Evolutionary conservation across 2,329 filamentous ascomycete species (phyloP), one percentile per base, ranked within the genome.

Genomic region (Paraphoma chrysanthemicola): DNA sequence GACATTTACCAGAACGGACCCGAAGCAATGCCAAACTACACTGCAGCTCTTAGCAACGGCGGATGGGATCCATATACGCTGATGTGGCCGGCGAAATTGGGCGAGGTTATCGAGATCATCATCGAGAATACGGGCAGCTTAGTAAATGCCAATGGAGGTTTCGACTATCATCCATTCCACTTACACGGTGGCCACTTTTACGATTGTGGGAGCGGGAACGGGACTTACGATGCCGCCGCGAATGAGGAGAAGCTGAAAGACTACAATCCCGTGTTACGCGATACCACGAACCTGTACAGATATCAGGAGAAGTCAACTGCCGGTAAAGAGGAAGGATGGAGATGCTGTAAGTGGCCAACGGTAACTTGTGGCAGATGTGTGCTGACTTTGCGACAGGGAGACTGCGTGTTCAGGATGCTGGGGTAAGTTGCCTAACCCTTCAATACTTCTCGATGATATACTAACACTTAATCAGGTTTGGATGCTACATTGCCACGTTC

Each of bases 401-500:
- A 9, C 71, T 88, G 1, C 76, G 84, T 3, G 81, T 87, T 2
- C 38, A 55, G 23, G 44, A 56, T 16, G 33, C 33, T 43, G 17
- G 17, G 12, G 23, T 44, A 44, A 44, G n/a, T 44, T 6, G 23
- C 39, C 18, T 16, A 16, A 42, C n/a, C 18, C n/a, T 5, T 42
- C 3, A 39, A 12, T 39, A 39, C 11, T 39, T 12, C 29, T 28
- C 10, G 28, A 46, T 30, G 2, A 31, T 2, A 23, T 49, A 16
- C 23, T 23, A 23, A 23, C 23, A 5, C 2, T 23, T 3, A 23
- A 23, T 23, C 23, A 36, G 33, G 33, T 36, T 3, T 88, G 85
- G 85, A 84, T 88, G 83, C 76, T 88, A 59, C 86, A 88, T 68
- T 88, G 86, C 59, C 86, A 88, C 67, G 81, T 84, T 14, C 60